Conservation (phyloP, 257 asterid genomes). For the Knoxia roxburghii region DNA sequence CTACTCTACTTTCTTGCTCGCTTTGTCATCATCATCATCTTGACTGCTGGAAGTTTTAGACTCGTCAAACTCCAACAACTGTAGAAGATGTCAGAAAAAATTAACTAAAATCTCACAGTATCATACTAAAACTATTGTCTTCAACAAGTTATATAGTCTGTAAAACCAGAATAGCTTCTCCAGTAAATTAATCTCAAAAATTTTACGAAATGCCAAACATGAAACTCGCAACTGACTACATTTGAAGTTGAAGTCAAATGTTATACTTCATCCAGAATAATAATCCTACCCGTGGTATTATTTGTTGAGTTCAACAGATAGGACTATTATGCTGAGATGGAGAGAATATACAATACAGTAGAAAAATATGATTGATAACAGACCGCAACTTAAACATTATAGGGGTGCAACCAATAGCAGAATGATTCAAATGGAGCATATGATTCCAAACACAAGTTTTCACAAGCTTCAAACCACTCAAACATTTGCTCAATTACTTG, state of each 20-base stretch:
- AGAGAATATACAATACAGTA: no score
- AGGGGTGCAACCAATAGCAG: no score
- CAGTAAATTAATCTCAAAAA: neutral
- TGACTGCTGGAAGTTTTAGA: slow-evolving; percentile 40
- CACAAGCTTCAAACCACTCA: no score
- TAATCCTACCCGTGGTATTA: neutral
- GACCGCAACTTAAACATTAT: no score
- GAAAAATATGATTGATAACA: no score
- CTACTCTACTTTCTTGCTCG: slow-evolving; percentile 51
- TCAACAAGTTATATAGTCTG: neutral
- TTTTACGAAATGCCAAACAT: neutral
- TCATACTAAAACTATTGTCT: neutral
- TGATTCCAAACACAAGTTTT: no score
- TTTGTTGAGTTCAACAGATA: neutral
- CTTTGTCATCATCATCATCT: slow-evolving; percentile 32
- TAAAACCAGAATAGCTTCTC: neutral
- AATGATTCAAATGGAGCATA: no score
- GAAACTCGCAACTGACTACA: neutral
- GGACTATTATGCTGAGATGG: neutral
- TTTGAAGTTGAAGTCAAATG: neutral
- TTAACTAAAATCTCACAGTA: neutral
- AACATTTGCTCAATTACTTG: no score
- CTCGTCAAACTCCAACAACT: slow-evolving; percentile 82
- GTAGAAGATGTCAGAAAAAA: slow-evolving; percentile 13
- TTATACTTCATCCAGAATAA: neutral